Evolutionary conservation across 2,329 filamentous ascomycete genomes (phyloP).

Genomic region (Gliomastix tumulicola): DNA sequence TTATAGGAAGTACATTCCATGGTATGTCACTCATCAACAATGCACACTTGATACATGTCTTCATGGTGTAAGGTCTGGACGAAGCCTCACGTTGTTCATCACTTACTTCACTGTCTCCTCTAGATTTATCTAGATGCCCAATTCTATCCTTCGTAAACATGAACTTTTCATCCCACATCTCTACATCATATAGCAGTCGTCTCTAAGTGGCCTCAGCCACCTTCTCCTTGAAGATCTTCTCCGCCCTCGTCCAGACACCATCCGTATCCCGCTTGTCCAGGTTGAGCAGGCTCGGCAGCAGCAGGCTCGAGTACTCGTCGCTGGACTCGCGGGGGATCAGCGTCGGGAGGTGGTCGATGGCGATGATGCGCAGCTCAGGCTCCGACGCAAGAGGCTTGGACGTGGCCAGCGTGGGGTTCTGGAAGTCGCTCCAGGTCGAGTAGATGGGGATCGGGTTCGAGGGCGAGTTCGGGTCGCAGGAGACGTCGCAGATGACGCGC

Average conservation of each 20-base stretch:
- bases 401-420: slow-evolving; percentile 64
- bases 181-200: too few relatives aligned
- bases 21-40: too few relatives aligned
- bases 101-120: too few relatives aligned
- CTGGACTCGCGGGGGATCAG: slow-evolving; percentile 76
- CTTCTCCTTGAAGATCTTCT: slow-evolving; percentile 66
- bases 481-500: slow-evolving; percentile 71
- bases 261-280: slow-evolving; percentile 66
- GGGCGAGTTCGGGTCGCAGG: slow-evolving; percentile 62
- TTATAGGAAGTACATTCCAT: too few relatives aligned
- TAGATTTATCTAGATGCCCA: too few relatives aligned
- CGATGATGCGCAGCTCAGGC: slow-evolving; percentile 68
- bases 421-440: slow-evolving; percentile 72
- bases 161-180: too few relatives aligned
- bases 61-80: too few relatives aligned
- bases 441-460: slow-evolving; percentile 70
- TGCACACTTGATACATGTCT: too few relatives aligned
- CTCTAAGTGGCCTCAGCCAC: slow-evolving; percentile 2
- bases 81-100: too few relatives aligned
- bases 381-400: slow-evolving; percentile 22
- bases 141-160: too few relatives aligned
- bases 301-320: slow-evolving; percentile 70
- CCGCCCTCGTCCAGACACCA: slow-evolving; percentile 71
- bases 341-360: slow-evolving; percentile 74
- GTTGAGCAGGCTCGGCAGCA: slow-evolving; percentile 69